phyloP scores from a whole-genome alignment of 495 filamentous ascomycete species.

The Apiosordaria backusii region DNA sequence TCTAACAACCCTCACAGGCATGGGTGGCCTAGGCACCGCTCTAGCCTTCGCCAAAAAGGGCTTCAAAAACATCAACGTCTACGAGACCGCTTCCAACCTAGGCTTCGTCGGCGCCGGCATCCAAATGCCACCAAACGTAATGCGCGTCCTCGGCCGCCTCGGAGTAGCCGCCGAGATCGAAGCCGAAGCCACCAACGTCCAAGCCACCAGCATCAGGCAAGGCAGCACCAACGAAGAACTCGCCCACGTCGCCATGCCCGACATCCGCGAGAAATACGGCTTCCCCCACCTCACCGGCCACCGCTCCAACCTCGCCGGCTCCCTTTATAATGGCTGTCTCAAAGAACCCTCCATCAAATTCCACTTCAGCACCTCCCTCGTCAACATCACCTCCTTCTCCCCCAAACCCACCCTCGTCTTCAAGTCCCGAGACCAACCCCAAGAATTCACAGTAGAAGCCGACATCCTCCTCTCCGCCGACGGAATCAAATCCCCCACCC shows the following conservation, averaged over 20 bases:
- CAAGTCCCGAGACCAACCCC: conserved; percentile 50
- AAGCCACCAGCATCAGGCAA: conserved; percentile 47
- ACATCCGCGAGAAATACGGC: conserved; percentile 63
- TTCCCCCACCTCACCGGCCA: conserved; percentile 80
- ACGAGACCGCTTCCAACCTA: conserved; percentile 66
- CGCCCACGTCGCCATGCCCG: conserved; percentile 62
- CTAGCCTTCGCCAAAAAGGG: conserved; percentile 70
- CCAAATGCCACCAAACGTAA: conserved; percentile 78
- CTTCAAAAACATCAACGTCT: conserved; percentile 69
- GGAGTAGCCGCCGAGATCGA: conserved; percentile 68
- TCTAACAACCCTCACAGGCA: conserved; percentile 47
- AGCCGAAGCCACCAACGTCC: conserved; percentile 53
- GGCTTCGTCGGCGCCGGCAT: conserved; percentile 83
- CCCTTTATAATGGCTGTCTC: conserved; percentile 64
- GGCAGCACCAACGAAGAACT: conserved; percentile 66
- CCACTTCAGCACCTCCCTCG: conserved; percentile 57
- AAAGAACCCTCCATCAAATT: conserved; percentile 64
- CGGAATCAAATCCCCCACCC: conserved; percentile 67
- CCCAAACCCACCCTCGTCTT: conserved; percentile 55
- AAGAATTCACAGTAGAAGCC: conserved; percentile 54
- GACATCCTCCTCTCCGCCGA: conserved; percentile 71
- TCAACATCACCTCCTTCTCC: conserved; percentile 52
- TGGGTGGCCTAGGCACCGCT: conserved; percentile 71
- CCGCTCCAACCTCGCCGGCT: conserved; percentile 65
- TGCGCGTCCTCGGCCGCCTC: conserved; percentile 64